phyloP scores from a whole-genome alignment of 2,329 filamentous ascomycete species.

The Ascochyta fabae region DNA sequence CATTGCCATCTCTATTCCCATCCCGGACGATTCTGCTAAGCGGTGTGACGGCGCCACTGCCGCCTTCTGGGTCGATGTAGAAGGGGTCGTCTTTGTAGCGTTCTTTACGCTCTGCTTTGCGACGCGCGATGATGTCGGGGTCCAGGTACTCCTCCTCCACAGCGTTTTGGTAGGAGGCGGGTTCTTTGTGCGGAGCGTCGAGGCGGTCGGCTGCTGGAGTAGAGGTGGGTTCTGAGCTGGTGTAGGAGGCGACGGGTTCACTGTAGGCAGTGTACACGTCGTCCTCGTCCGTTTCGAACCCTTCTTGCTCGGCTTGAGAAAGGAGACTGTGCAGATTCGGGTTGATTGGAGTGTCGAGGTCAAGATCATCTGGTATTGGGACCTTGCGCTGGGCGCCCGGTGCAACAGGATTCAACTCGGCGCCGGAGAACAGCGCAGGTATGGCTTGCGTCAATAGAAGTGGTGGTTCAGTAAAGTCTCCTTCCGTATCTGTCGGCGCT shows the following conservation, averaged over 20 bases:
- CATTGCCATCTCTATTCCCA: slow-evolving; percentile 71
- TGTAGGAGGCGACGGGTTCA: slow-evolving; percentile 45
- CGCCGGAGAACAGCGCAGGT: slow-evolving; percentile 82
- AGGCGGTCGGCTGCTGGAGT: slow-evolving; percentile 54
- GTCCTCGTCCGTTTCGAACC: slow-evolving; percentile 51
- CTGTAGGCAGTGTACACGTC: slow-evolving; percentile 56
- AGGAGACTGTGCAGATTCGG: slow-evolving; percentile 73
- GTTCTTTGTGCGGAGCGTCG: slow-evolving; percentile 46
- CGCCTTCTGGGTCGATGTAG: slow-evolving; percentile 71
- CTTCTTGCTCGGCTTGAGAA: slow-evolving; percentile 55
- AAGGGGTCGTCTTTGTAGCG: slow-evolving; percentile 93
- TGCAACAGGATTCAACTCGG: slow-evolving; percentile 92
- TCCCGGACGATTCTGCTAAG: slow-evolving; percentile 74
- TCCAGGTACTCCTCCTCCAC: slow-evolving; percentile 66
- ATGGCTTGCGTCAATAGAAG: slow-evolving; percentile 89
- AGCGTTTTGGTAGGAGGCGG: slow-evolving; percentile 55
- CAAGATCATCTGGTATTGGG: slow-evolving; percentile 74
- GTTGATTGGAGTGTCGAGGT: slow-evolving; percentile 84
- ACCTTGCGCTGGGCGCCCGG: slow-evolving; percentile 83
- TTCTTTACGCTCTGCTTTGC: slow-evolving; percentile 78
- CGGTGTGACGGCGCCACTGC: slow-evolving; percentile 72
- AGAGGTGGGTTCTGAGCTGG: slow-evolving; percentile 22
- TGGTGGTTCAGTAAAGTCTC: slow-evolving; percentile 77
- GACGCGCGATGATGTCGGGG: slow-evolving; percentile 73
- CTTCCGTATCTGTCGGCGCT: slow-evolving; percentile 60